A percentile compares a stretch with the other conserved stretches of the same genome.
phyloP scores from a whole-genome alignment of 2,329 filamentous ascomycete genomes.

The Teratosphaeria viscida region DNA sequence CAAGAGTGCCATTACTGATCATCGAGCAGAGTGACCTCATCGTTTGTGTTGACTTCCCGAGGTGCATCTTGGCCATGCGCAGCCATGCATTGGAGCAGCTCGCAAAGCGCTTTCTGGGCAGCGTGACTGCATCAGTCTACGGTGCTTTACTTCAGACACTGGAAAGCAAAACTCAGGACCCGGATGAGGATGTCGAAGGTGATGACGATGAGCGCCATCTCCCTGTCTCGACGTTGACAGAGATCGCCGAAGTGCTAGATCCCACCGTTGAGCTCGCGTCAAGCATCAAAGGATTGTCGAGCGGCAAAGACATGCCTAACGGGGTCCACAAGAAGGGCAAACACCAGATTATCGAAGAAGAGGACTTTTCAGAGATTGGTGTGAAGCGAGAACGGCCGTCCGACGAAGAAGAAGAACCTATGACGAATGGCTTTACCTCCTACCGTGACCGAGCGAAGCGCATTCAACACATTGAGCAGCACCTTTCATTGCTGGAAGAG shows the following conservation, averaged over 20 bases:
- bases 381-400: conserved; percentile 18
- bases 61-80: conserved; percentile 70
- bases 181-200: conserved; percentile 8
- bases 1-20: conserved; percentile 15
- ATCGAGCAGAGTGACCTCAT: conserved; percentile 55
- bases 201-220: conserved; percentile 21
- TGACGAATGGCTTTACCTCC: conserved; percentile 14
- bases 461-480: conserved; percentile 55
- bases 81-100: conserved; percentile 67
- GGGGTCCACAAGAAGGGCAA: conserved; percentile 18
- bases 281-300: conserved; percentile 15
- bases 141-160: conserved; percentile 59
- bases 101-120: conserved; percentile 59
- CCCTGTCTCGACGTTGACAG: conserved; percentile 30
- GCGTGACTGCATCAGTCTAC: conserved; percentile 69
- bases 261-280: conserved; percentile 29
- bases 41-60: conserved; percentile 74
- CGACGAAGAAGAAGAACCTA: conserved; percentile 18
- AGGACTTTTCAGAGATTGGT: conserved; percentile 17
- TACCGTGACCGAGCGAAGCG: conserved; percentile 31
- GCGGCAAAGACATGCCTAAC: conserved; percentile 9
- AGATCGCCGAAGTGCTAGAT: conserved; percentile 33
- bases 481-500: conserved; percentile 62
- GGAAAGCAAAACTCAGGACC: conserved; percentile 49
- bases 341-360: conserved; percentile 5